phyloP scores from a whole-genome alignment of 2,329 filamentous ascomycete species.

The Exophiala sp. region DNA sequence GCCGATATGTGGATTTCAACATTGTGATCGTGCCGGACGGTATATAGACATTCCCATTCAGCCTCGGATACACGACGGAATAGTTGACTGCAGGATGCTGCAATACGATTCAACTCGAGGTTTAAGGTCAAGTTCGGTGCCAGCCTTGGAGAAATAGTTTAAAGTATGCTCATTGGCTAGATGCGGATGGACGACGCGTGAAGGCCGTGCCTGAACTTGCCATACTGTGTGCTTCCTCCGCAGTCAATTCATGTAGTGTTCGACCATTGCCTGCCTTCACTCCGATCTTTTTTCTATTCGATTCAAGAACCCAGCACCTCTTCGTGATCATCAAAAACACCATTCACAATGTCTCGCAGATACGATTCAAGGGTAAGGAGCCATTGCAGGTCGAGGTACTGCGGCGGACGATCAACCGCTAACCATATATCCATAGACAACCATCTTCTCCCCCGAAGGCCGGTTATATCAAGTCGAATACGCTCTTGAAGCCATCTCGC shows the following conservation, averaged over 20 bases:
- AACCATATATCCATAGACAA: constrained; percentile 59
- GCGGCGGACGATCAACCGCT: constrained; percentile 11
- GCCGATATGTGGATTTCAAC: constrained; percentile 72
- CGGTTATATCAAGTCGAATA: constrained; percentile 99
- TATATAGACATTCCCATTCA: neutral
- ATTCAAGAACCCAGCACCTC: neutral
- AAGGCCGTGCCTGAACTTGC: constrained; percentile 17
- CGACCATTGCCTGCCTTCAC: constrained; percentile 1
- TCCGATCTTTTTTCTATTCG: neutral
- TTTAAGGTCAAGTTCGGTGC: neutral
- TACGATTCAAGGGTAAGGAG: constrained; percentile 95
- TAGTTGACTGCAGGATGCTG: neutral
- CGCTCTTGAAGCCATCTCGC: constrained; percentile 96
- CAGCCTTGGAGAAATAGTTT: constrained; percentile 3
- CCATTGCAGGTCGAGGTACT: constrained; percentile 27
- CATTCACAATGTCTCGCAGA: constrained; percentile 75
- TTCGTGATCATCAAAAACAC: neutral
- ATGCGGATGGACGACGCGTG: constrained; percentile 16
- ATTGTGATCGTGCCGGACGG: constrained; percentile 38
- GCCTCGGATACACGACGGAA: neutral
- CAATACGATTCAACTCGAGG: no score
- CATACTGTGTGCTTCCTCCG: neutral
- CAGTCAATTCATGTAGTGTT: neutral
- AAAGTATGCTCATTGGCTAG: constrained; percentile 15
- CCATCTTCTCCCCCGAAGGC: constrained; percentile 98